Conservation (phyloP, 352 stramenopile species). For the Thraustochytrium sp. region DNA sequence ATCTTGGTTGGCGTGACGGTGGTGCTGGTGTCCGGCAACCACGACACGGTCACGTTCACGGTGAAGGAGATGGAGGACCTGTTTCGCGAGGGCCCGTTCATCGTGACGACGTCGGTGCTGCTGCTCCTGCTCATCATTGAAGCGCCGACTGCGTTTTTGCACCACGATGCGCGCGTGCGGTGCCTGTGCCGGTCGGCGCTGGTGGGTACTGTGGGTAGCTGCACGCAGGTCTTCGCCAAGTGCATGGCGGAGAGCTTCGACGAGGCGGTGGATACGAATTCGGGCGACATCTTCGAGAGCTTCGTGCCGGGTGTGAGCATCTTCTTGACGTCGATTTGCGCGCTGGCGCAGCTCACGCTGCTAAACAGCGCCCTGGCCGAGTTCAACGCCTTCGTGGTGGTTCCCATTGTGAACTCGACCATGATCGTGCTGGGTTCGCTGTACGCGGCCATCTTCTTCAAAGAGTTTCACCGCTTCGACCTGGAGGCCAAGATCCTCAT, state of each 20-base stretch:
- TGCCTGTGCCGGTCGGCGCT: constrained; percentile 46
- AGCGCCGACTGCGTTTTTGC: constrained; percentile 61
- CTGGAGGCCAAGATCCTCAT: constrained; percentile 10
- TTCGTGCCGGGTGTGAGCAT: constrained; percentile 63
- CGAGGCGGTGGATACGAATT: constrained; percentile 61
- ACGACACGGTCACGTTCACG: constrained; percentile 73
- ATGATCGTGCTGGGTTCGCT: constrained; percentile 24
- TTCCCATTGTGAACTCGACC: constrained; percentile 65
- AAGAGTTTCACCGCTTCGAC: constrained; percentile 23
- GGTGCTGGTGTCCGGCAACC: constrained; percentile 69
- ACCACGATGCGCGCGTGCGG: constrained; percentile 53
- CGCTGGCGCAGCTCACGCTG: constrained; percentile 58
- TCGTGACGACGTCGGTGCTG: constrained; percentile 59
- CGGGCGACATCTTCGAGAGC: constrained; percentile 63
- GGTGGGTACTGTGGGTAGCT: constrained; percentile 66
- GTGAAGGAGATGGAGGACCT: constrained; percentile 67
- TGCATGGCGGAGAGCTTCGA: constrained; percentile 69
- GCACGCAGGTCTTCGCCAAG: constrained; percentile 76
- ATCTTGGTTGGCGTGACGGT: constrained; percentile 73
- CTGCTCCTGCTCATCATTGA: constrained; percentile 58
- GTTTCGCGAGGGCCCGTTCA: constrained; percentile 59
- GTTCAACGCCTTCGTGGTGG: constrained; percentile 71
- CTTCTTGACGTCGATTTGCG: constrained; percentile 46
- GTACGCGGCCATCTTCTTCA: constrained; percentile 35
- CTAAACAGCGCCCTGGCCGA: constrained; percentile 67